Percentiles rank a stretch among this genome's conserved stretches.
phyloP scores from a whole-genome alignment of 805 yeast genomes.

The Starmera amethionina region DNA sequence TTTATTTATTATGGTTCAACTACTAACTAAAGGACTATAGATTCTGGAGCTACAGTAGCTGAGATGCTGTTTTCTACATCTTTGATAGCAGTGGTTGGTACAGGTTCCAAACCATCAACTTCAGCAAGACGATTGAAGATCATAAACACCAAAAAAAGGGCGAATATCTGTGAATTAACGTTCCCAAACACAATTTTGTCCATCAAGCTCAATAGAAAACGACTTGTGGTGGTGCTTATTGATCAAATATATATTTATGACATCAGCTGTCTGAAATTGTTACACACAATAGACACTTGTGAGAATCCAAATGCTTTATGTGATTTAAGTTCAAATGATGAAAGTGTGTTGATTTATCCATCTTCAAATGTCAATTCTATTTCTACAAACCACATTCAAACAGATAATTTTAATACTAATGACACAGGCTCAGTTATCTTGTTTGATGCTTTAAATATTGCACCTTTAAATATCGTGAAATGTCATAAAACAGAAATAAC shows the following conservation, averaged over 20 bases:
- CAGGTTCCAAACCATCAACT: slow-evolving; percentile 57
- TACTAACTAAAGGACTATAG: slow-evolving; percentile 3
- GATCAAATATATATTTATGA: slow-evolving; percentile 87
- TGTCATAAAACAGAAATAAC: slow-evolving; percentile 81
- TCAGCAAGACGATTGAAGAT: slow-evolving; percentile 55
- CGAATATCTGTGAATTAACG: slow-evolving; percentile 76
- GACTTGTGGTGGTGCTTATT: slow-evolving; percentile 66
- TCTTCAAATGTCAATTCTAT: slow-evolving; percentile 26
- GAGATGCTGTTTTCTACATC: slow-evolving; percentile 92
- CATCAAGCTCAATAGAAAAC: slow-evolving; percentile 70
- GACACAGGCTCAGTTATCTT: slow-evolving; percentile 40
- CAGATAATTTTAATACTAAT: slow-evolving; percentile 1
- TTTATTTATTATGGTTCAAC: neutral
- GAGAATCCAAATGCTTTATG: slow-evolving; percentile 30
- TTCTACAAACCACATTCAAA: neutral
- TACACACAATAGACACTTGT: slow-evolving; percentile 57
- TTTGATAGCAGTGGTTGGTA: slow-evolving; percentile 72
- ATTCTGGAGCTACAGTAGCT: slow-evolving; percentile 42
- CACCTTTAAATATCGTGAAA: slow-evolving; percentile 71
- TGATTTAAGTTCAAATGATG: slow-evolving; percentile 30
- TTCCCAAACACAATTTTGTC: slow-evolving; percentile 70
- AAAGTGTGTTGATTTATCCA: slow-evolving; percentile 45
- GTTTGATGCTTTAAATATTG: slow-evolving; percentile 64
- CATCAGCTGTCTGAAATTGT: slow-evolving; percentile 76
- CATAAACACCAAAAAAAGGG: slow-evolving; percentile 59